These are phyloP conservation scores for Fraxinus quadrangulata DNA, from an alignment of 257 asterid species.

Conservation along the genomic window DNA sequence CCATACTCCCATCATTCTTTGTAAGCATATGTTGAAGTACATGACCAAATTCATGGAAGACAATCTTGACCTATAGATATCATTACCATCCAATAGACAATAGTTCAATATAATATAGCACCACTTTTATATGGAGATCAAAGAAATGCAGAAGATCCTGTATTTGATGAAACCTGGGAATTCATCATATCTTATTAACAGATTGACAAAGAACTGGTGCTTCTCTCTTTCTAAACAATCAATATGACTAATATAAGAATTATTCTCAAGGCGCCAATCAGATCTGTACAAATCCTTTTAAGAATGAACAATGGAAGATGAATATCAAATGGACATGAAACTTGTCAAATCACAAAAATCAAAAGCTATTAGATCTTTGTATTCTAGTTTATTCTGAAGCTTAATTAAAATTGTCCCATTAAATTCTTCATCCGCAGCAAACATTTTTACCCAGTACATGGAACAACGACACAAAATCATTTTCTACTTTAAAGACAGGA, in stretches of 20 bases:
- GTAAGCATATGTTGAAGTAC: constrained; percentile 45
- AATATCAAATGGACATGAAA: too few species aligned
- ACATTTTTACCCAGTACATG: too few species aligned
- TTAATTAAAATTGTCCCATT: too few species aligned
- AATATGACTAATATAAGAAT: background rate
- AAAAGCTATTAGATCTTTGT: too few species aligned
- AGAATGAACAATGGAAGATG: background rate
- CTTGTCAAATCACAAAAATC: too few species aligned
- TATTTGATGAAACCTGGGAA: background rate
- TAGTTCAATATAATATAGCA: background rate
- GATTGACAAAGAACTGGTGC: background rate
- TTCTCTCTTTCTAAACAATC: background rate
- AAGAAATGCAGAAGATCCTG: background rate
- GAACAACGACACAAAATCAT: too few species aligned
- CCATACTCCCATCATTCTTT: constrained; percentile 91
- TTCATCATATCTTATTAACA: background rate
- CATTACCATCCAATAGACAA: background rate
- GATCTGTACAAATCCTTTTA: background rate
- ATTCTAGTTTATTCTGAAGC: too few species aligned
- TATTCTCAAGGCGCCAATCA: background rate
- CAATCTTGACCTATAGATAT: constrained; percentile 21
- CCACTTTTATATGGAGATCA: background rate
- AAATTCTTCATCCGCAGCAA: too few species aligned
- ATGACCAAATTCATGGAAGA: constrained; percentile 25
- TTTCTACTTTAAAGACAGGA: too few species aligned